phyloP scores from a whole-genome alignment of 2,329 filamentous ascomycete species.

The Acephala macrosclerotiorum region DNA sequence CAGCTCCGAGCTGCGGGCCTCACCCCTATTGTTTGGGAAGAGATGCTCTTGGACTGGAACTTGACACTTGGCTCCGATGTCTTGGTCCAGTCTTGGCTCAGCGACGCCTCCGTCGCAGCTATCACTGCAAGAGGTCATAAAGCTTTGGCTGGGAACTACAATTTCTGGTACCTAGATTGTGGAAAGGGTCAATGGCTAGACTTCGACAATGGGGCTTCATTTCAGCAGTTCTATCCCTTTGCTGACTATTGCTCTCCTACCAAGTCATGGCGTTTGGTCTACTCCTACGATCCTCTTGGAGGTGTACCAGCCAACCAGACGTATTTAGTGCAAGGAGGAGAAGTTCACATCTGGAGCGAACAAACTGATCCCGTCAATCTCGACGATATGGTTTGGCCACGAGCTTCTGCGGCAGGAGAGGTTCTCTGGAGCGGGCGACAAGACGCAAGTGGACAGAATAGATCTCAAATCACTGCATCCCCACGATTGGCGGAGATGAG shows the following conservation, averaged over 20 bases:
- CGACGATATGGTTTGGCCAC: constrained; percentile 80
- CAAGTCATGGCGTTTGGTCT: constrained; percentile 84
- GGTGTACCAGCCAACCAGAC: constrained; percentile 67
- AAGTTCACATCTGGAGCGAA: constrained; percentile 84
- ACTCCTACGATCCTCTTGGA: constrained; percentile 77
- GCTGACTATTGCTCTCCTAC: constrained; percentile 80
- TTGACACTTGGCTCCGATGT: constrained; percentile 74
- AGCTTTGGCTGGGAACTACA: constrained; percentile 78
- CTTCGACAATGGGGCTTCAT: constrained; percentile 64
- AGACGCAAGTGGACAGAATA: constrained; percentile 71
- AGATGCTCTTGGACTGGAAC: constrained; percentile 83
- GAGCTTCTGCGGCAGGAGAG: constrained; percentile 76
- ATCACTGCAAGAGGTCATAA: constrained; percentile 71
- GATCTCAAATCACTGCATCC: constrained; percentile 73
- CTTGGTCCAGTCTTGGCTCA: constrained; percentile 82
- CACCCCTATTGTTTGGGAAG: constrained; percentile 85
- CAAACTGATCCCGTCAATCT: constrained; percentile 79
- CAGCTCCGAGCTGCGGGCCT: constrained; percentile 70
- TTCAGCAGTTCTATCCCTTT: constrained; percentile 69
- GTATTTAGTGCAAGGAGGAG: constrained; percentile 79
- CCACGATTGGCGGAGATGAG: constrained; percentile 78
- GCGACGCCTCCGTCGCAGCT: constrained; percentile 63
- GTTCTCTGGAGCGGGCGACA: constrained; percentile 80
- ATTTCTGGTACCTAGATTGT: constrained; percentile 86
- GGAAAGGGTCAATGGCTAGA: constrained; percentile 82